Evolutionary conservation across 495 filamentous ascomycete species (phyloP).

Genomic region (Lasiosphaeria hispida): DNA sequence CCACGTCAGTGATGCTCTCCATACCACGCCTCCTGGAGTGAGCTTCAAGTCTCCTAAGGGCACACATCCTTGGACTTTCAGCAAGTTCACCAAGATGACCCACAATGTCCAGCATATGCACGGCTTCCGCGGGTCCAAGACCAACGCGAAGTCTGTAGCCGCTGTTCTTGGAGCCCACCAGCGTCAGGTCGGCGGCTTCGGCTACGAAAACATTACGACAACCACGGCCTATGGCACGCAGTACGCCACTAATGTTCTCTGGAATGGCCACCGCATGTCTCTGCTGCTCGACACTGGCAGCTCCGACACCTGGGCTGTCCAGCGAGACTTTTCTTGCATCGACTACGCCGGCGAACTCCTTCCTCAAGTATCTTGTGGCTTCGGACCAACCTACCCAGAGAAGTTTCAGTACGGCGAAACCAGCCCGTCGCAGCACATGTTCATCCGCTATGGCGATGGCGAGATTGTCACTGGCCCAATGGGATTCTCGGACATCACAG

Average conservation of each 20-base stretch:
- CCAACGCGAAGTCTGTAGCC: constrained; percentile 29
- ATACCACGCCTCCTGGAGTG: constrained; percentile 23
- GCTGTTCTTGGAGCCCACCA: constrained; percentile 34
- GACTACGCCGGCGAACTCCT: constrained; percentile 23
- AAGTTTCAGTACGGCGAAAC: constrained; percentile 28
- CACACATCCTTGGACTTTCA: constrained; percentile 10
- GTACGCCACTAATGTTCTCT: constrained; percentile 35
- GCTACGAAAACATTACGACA: constrained; percentile 41
- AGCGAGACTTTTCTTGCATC: constrained; percentile 26
- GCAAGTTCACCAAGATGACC: not conserved
- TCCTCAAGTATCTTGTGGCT: constrained; percentile 28
- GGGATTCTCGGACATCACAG: constrained; percentile 54
- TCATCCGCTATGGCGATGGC: constrained; percentile 59
- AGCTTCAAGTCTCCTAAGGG: constrained; percentile 19
- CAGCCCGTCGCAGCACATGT: constrained; percentile 48
- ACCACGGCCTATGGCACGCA: constrained; percentile 38
- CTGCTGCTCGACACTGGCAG: constrained; percentile 64
- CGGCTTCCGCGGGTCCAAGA: constrained; percentile 1
- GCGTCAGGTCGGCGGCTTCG: constrained; percentile 24
- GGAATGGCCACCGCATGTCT: constrained; percentile 25
- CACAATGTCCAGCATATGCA: constrained; percentile 21
- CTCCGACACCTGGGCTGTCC: constrained; percentile 57
- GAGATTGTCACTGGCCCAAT: constrained; percentile 55
- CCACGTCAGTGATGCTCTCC: constrained; percentile 5
- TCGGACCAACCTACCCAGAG: constrained; percentile 22